Evolutionary conservation across 345 rosid genomes (phyloP), one percentile per base, ranked within the genome.

Genomic region (Psidium friedrichsthalianum): DNA sequence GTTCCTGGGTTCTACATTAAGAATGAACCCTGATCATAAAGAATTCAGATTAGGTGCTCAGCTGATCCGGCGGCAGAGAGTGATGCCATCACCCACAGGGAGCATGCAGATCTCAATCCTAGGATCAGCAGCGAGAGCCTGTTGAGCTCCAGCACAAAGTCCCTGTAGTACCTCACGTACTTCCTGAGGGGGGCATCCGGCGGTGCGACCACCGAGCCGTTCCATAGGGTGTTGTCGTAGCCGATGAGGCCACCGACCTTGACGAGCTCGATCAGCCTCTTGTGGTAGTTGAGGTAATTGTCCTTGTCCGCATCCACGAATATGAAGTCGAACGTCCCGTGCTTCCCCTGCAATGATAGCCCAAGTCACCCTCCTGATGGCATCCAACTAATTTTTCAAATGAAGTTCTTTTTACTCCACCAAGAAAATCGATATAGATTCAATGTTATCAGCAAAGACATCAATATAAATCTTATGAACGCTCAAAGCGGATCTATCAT

Each of bases 251-350:
- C 99, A 2, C 99, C 98, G 10, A 98, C 93, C 84, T 94, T 96
- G 74, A 95, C 95, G 83, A 98, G 87, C 3, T 96, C 98, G 11
- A 96, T 92, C 91, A 96, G 58, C 85, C 98, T 92, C 90, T 94
- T 92, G 90, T 96, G 99, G 90, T 96, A 95, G 92, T 96, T 96
- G 10, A 96, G 36, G 89, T 98, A 96, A 90, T 98, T 98, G 93
- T 96, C 99, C 86, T 98, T 98, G 87, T 98, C 99, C 32, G 99
- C 99, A 81, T 98, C 99, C 87, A 98, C 99, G 84, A 98, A 96
- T 20, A 98, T 90, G 93, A 98, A 98, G 87, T 98, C 99, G 51
- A 84, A 96, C 0, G 93, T 83, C 11, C 99, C 99, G 81, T 92
- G 96, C 89, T 94, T 94, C 84, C 87, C 95, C 98, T 96, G 95